Conservation (phyloP, 2,329 filamentous ascomycete genomes). For the Alternaria rosae region DNA sequence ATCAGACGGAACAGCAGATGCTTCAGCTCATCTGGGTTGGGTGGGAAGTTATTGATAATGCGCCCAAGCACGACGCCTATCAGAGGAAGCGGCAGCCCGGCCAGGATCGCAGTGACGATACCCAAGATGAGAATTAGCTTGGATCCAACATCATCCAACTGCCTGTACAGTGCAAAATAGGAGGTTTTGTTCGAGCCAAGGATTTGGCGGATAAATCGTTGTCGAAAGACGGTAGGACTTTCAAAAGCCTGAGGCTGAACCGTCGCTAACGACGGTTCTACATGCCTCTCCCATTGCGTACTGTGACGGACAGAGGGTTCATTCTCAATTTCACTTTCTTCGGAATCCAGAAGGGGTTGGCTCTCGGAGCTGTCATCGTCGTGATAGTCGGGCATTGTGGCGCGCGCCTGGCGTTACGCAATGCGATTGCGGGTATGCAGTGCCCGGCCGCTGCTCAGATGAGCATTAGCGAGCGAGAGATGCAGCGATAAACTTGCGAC, state of each 20-base stretch:
- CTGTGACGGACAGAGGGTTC: constrained; percentile 27
- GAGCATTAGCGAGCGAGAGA: background rate
- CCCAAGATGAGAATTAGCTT: constrained; percentile 45
- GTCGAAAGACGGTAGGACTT: constrained; percentile 39
- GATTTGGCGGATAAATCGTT: constrained; percentile 48
- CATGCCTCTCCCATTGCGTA: constrained; percentile 43
- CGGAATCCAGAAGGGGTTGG: constrained; percentile 30
- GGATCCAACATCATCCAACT: constrained; percentile 53
- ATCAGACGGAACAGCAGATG: constrained; percentile 54
- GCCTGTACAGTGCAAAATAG: constrained; percentile 58
- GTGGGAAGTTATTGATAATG: constrained; percentile 61
- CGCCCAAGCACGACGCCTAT: constrained; percentile 65
- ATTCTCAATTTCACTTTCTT: constrained; percentile 24
- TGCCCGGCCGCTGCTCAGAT: constrained; percentile 4
- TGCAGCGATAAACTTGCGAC: background rate
- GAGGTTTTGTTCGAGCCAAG: constrained; percentile 56
- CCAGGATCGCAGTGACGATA: constrained; percentile 57
- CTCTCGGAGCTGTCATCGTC: constrained; percentile 26
- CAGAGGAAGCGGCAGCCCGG: constrained; percentile 67
- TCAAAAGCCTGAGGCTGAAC: constrained; percentile 45
- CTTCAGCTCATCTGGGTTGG: constrained; percentile 53
- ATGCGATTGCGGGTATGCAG: constrained; percentile 8
- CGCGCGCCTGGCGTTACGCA: constrained; percentile 7
- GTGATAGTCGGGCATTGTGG: constrained; percentile 12
- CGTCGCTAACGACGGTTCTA: constrained; percentile 46